Conservation (phyloP, 2,329 filamentous ascomycete species). For the Gliomastix tumulicola region DNA sequence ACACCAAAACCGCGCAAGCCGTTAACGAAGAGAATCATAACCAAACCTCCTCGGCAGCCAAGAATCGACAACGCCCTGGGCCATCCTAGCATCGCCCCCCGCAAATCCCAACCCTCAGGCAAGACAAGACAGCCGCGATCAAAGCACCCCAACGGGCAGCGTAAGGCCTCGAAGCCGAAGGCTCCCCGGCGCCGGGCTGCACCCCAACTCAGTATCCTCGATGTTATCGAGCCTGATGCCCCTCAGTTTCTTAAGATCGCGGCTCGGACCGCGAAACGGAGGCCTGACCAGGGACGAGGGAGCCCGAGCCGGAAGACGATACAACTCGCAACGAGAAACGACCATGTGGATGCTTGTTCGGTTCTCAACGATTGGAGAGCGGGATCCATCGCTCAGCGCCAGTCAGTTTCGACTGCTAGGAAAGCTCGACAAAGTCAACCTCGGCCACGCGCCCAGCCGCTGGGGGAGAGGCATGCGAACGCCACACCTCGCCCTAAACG, state of each 20-base stretch:
- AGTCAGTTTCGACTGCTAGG: slow-evolving; percentile 19
- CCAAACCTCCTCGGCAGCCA: too few relatives aligned
- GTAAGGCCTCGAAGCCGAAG: not conserved
- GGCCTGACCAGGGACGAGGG: slow-evolving; percentile 41
- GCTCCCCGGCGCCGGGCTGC: slow-evolving; percentile 17
- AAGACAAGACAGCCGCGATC: not conserved
- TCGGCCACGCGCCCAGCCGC: too few relatives aligned
- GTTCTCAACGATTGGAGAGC: slow-evolving; percentile 48
- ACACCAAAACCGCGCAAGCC: slow-evolving; percentile 16
- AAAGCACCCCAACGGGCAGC: not conserved
- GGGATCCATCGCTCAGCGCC: slow-evolving; percentile 40
- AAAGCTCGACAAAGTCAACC: too few relatives aligned
- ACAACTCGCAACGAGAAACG: slow-evolving; percentile 50
- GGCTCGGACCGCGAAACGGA: slow-evolving; percentile 45
- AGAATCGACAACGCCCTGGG: slow-evolving; percentile 23
- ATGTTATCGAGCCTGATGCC: slow-evolving; percentile 44
- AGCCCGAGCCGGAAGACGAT: slow-evolving; percentile 51
- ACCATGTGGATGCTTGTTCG: slow-evolving; percentile 50
- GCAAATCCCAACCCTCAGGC: not conserved
- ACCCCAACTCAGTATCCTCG: slow-evolving; percentile 53
- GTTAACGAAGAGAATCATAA: too few relatives aligned
- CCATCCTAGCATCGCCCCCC: too few relatives aligned
- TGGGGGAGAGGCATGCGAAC: too few relatives aligned
- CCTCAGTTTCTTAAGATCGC: slow-evolving; percentile 56
- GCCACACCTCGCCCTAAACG: too few relatives aligned